Evolutionary conservation across 2,329 filamentous ascomycete species (phyloP), one percentile per base, ranked within the genome.

Genomic region (Cladophialophora exuberans): DNA sequence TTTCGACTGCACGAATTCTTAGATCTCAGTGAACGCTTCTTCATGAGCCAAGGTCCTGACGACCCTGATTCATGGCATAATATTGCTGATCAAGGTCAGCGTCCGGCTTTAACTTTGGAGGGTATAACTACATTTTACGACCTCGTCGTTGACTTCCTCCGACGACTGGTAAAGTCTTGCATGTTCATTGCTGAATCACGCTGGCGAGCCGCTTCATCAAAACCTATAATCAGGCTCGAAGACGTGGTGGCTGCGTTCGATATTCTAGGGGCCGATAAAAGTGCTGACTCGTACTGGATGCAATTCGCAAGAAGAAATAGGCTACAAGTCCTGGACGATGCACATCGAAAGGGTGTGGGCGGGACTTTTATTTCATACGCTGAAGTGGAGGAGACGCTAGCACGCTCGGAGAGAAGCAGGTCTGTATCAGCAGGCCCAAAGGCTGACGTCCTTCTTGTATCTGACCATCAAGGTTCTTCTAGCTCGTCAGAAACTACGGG

Each of bases 41-140:
- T 93, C 67, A 93, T 95, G 89, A 93, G 76, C 74, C 57, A 79
- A 79, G 10, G 69, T 75, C 2, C 74, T 10, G 43, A 81, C 36
- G 72, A 77, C 10, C 82, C 84, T 50, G 79, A 83, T 52, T 91
- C 89, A 66, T 95, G 89, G 89, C 76, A 74, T 28, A 77, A 75
- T 33, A 64, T 88, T 6, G 78, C 80, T 17, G 78, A 80, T 23
- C 69, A 69, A 48, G 65, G 65, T 3, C 78, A 82, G 52, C 76
- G 76, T 2, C 91, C 91, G 0, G 83, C 87, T 0, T 82, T 96
- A 18, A 85, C 87, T 62, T 82, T 85, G 5, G 91, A 89, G 1
- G 85, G 88, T 0, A 79, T 95, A n/a, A 79, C 83, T 4, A 89
- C 94, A 63, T 86, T 96, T 39, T 80, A 91, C 65, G 81, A 82